These are phyloP conservation scores for Heterobasidion annosum DNA, from an alignment of 1,284 basidiomycete species.

Conservation along the genomic window DNA sequence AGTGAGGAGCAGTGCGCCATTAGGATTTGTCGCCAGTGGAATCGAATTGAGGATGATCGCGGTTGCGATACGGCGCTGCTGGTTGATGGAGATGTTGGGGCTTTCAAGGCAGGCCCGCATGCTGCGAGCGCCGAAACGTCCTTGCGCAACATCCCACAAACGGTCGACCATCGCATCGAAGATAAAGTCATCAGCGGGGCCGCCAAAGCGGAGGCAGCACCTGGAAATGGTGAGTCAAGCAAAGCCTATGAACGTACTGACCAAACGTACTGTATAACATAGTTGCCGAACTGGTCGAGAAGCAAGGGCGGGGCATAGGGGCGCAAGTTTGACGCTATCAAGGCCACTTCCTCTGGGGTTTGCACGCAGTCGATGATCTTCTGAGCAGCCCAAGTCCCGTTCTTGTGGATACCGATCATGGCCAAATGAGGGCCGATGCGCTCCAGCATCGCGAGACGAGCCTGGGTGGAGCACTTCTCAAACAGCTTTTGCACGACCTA, in stretches of 20 bases:
- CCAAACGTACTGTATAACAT: constrained; percentile 80
- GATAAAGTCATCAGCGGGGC: constrained; percentile 88
- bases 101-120: constrained; percentile 97
- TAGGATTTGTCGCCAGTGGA: constrained; percentile 94
- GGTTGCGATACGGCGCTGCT: constrained; percentile 91
- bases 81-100: constrained; percentile 74
- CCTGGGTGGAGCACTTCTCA: constrained; percentile 74
- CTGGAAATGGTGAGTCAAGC: constrained; percentile 24
- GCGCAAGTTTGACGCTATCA: constrained; percentile 82
- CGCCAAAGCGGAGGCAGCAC: constrained; percentile 87
- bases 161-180: constrained; percentile 98
- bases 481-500: constrained; percentile 95
- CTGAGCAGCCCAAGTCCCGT: constrained; percentile 99
- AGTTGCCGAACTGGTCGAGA: constrained; percentile 96
- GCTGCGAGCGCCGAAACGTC: constrained; percentile 93
- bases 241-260: neutral
- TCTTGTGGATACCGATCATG: constrained; percentile 98
- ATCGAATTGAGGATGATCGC: constrained; percentile 96
- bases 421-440: constrained; percentile 91
- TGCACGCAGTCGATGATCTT: constrained; percentile 97
- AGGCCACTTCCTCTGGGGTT: constrained; percentile 78
- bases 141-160: constrained; percentile 96
- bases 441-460: constrained; percentile 87
- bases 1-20: constrained; percentile 90
- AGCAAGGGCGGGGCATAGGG: constrained; percentile 92